Conservation (phyloP, 2,329 filamentous ascomycete genomes). For the Scleromitrula shiraiana region DNA sequence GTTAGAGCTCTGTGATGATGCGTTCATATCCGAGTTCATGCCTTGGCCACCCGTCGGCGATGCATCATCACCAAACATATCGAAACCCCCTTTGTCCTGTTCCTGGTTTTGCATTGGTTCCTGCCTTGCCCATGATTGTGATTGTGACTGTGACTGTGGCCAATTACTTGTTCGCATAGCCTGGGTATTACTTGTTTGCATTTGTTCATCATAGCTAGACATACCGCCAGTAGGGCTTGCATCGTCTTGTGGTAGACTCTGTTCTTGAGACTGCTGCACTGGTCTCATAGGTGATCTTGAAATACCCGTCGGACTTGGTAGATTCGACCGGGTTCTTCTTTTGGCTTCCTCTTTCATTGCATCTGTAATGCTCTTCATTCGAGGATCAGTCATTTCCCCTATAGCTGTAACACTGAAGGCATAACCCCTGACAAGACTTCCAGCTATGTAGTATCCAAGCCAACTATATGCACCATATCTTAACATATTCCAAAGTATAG, state of each 20-base stretch:
- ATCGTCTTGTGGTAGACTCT: constrained; percentile 16
- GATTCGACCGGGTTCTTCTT: constrained; percentile 1
- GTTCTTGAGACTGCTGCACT: constrained; percentile 8
- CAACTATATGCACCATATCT: constrained; percentile 19
- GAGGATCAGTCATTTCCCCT: constrained; percentile 22
- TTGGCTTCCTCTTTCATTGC: constrained; percentile 7
- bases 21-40: constrained; percentile 11
- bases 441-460: constrained; percentile 16
- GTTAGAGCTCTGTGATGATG: constrained; percentile 3
- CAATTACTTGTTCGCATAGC: neutral
- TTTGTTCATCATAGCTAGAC: constrained; percentile 12
- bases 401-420: constrained; percentile 18
- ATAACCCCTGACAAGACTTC: constrained; percentile 22
- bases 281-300: constrained; percentile 1
- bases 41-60: constrained; percentile 24
- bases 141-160: neutral
- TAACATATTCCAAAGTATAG: constrained; percentile 20
- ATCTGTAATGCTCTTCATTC: constrained; percentile 20
- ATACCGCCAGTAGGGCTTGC: constrained; percentile 25
- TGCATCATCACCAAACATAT: constrained; percentile 26
- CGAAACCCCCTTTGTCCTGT: constrained; percentile 16
- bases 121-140: no score
- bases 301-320: neutral
- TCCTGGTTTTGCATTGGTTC: constrained; percentile 4
- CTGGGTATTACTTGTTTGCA: no score